These are phyloP conservation scores for Neospora caninum DNA, from an alignment of 169 alveolate species.

Conservation along the genomic window DNA sequence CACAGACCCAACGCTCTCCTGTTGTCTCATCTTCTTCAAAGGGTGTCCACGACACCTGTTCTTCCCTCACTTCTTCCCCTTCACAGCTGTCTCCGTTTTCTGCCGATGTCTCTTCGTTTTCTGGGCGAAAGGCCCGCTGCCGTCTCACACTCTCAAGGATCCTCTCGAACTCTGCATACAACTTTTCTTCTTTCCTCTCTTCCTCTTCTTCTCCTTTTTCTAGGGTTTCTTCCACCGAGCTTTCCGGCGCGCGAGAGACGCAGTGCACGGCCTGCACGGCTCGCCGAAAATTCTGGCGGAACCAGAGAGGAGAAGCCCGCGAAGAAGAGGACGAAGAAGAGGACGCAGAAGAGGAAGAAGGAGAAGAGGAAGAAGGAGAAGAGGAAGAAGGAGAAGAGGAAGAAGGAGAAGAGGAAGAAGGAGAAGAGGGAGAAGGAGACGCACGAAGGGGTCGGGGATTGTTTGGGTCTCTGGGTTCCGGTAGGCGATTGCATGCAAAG, in stretches of 20 bases:
- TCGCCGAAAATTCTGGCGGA: not conserved
- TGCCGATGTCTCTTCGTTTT: not conserved
- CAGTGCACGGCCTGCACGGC: not conserved
- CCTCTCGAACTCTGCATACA: not conserved
- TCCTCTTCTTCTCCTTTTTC: not conserved
- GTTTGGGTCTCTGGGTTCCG: not conserved
- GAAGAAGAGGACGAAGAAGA: not conserved
- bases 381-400: not conserved
- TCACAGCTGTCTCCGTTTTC: not conserved
- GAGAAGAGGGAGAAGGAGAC: not conserved
- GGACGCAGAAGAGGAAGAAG: not conserved
- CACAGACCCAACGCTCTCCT: not conserved
- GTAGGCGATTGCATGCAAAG: slow-evolving; percentile 24
- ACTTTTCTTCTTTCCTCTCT: not conserved
- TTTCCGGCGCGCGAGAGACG: not conserved
- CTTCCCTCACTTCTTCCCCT: not conserved
- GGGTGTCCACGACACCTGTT: not conserved
- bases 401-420: not conserved
- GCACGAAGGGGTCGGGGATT: not conserved
- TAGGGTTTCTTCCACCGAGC: not conserved
- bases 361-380: not conserved
- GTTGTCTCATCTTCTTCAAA: slow-evolving; percentile 15
- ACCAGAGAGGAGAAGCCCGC: not conserved
- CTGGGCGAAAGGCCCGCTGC: not conserved
- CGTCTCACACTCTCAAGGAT: not conserved